A percentile compares a stretch with the other conserved stretches of the same genome.
These are phyloP conservation scores for Podosphaera xanthii DNA, from an alignment of 2,329 filamentous ascomycete genomes.

Conservation along the genomic window DNA sequence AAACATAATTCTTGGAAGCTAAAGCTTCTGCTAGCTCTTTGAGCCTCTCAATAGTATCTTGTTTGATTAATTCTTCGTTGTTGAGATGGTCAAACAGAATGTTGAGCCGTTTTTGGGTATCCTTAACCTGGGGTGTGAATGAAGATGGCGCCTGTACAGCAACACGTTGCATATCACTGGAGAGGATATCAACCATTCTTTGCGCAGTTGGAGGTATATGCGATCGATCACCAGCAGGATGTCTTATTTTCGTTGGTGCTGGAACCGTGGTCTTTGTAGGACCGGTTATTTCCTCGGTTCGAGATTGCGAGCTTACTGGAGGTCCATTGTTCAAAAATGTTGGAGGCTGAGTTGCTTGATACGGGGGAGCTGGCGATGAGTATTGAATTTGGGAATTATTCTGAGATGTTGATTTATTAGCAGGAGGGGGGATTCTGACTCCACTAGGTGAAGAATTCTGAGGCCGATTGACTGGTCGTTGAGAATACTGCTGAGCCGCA, in stretches of 20 bases:
- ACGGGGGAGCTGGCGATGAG: constrained; percentile 29
- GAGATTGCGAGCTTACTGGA: constrained; percentile 20
- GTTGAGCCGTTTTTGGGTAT: constrained; percentile 78
- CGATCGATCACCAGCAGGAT: constrained; percentile 69
- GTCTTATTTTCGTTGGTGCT: constrained; percentile 35
- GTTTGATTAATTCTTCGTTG: constrained; percentile 73
- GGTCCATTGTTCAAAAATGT: constrained; percentile 22
- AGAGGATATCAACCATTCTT: constrained; percentile 61
- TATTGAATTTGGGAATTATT: constrained; percentile 30
- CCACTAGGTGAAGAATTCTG: constrained; percentile 12
- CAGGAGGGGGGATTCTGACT: constrained; percentile 23
- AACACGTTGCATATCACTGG: constrained; percentile 68
- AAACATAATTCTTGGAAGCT: constrained; percentile 43
- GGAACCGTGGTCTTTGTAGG: constrained; percentile 23
- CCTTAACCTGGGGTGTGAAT: constrained; percentile 73
- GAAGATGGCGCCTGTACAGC: constrained; percentile 66
- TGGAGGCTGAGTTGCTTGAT: constrained; percentile 18
- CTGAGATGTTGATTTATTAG: constrained; percentile 18
- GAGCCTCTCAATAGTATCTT: constrained; percentile 50
- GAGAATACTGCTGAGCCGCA: constrained; percentile 12
- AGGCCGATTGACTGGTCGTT: constrained; percentile 19
- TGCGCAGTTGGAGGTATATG: constrained; percentile 64
- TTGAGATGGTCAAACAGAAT: constrained; percentile 95
- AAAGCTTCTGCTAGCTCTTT: constrained; percentile 41
- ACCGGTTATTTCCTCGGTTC: constrained; percentile 20